Percentiles rank a stretch among this genome's conserved stretches.
These are phyloP conservation scores for Bruguiera gymnorhiza DNA, from an alignment of 345 rosid species.

Conservation along the genomic window DNA sequence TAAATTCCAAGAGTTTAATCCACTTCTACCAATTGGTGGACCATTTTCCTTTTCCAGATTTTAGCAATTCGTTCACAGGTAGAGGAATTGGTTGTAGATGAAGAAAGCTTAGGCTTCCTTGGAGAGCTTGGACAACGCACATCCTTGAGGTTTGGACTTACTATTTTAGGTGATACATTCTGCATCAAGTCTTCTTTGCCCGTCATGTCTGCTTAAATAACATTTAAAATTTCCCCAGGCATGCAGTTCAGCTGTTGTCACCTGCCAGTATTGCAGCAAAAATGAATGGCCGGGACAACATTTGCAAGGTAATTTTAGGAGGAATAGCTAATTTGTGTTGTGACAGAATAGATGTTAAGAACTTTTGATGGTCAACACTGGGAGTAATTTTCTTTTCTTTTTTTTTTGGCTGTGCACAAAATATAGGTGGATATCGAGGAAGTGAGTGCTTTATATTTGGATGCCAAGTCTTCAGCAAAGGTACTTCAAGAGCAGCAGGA, in stretches of 20 bases:
- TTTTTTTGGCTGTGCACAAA: neutral
- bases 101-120: conserved; percentile 78
- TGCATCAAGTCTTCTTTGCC: neutral
- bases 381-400: neutral
- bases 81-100: conserved; percentile 81
- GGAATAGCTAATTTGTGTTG: neutral
- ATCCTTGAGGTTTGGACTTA: conserved; percentile 61
- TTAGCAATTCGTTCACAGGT: conserved; percentile 96
- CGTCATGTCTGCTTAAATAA: neutral
- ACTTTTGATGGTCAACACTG: neutral
- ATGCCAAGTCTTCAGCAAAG: conserved; percentile 92
- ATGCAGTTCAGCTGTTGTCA: conserved; percentile 86
- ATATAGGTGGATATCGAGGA: conserved; percentile 85
- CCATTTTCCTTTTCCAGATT: conserved; percentile 47
- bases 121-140: conserved; percentile 84
- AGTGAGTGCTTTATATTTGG: conserved; percentile 67
- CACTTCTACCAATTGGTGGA: neutral
- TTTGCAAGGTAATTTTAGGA: conserved; percentile 68
- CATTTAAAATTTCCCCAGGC: conserved; percentile 41
- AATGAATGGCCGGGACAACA: conserved; percentile 88
- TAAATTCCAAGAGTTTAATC: neutral
- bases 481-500: conserved; percentile 88
- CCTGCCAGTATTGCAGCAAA: conserved; percentile 91
- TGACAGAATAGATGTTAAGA: neutral
- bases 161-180: neutral